A percentile compares a stretch with the other conserved stretches of the same genome.
Conservation (phyloP, 805 yeast species). For the Monosporozyma unispora region DNA sequence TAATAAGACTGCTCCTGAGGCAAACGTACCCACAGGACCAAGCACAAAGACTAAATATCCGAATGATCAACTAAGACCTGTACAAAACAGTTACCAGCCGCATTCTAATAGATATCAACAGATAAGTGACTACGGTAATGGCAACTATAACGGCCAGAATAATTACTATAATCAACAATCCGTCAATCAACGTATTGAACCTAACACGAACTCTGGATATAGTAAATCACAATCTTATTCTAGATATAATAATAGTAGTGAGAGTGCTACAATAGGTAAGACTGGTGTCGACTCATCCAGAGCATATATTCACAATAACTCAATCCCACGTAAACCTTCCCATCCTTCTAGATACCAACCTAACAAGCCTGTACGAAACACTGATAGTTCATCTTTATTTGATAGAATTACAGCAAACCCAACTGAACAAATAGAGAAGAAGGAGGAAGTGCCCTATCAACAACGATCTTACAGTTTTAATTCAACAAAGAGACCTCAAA, state of each 20-base stretch:
- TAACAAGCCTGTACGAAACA: background rate
- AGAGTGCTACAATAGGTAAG: background rate
- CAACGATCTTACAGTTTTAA: background rate
- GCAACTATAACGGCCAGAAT: background rate
- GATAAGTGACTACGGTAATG: background rate
- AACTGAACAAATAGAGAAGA: background rate
- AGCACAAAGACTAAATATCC: background rate
- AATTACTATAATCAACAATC: background rate
- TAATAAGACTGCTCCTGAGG: background rate
- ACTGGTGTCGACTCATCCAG: background rate
- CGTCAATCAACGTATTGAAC: too few relatives aligned
- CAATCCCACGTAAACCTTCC: background rate
- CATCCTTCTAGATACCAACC: background rate
- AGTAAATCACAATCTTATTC: background rate
- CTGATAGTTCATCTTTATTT: background rate
- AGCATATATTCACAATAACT: background rate
- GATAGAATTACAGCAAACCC: background rate
- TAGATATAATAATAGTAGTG: background rate
- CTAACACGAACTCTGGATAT: background rate
- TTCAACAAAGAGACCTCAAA: background rate
- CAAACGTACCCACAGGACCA: background rate
- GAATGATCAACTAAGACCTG: background rate
- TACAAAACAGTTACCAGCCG: background rate
- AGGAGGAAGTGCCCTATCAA: background rate
- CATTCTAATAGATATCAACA: background rate